Evolutionary conservation across 2,329 filamentous ascomycete genomes (phyloP), one percentile per base, ranked within the genome.

Genomic region (Alternaria gaisen): DNA sequence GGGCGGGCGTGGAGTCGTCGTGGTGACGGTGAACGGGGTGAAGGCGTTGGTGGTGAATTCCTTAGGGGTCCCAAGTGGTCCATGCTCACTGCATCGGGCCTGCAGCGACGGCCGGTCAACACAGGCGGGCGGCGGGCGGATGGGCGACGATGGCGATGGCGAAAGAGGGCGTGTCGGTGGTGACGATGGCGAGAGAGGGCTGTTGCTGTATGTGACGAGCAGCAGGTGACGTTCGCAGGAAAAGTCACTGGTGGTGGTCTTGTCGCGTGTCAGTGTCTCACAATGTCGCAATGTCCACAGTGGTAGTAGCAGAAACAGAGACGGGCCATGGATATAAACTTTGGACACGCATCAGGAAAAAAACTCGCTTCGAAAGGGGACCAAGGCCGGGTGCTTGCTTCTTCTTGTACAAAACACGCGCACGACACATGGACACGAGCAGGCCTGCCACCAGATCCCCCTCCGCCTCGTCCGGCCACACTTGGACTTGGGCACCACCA

Each of bases 1-100:
- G 65, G 72, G 60, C 64, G 67, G 54, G 70, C 64, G 65, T 72
- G 66, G 56, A 71, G 68, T 60, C 68, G 71, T 66, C 60, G 72
- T 74, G 60, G 66, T 67, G 63, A 60, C 59, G 58, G 57, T 52
- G 56, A 43, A 54, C 50, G 52, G 42, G 61, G 48, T 41, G 47
- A 43, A 53, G 60, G 58, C 38, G 53, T 6, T 12, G 34, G 50
- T 24, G 64, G 59, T 56, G 60, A 59, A 48, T 61, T 32, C 38
- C 55, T 57, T 53, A 58, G 52, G 53, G 63, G 61, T 43, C 46
- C 52, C 44, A 34, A 44, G 56, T 57, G 57, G 63, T 62, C 60
- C 67, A 65, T 66, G 65, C 65, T 51, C 67, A 43, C 43, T 56
- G 54, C 58, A 61, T 61, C 36, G 34, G 57, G 43, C 48, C 58